Percentiles rank a stretch among this genome's conserved stretches.
phyloP scores from a whole-genome alignment of 306 rosid species.

The Pyrus betulifolia region DNA sequence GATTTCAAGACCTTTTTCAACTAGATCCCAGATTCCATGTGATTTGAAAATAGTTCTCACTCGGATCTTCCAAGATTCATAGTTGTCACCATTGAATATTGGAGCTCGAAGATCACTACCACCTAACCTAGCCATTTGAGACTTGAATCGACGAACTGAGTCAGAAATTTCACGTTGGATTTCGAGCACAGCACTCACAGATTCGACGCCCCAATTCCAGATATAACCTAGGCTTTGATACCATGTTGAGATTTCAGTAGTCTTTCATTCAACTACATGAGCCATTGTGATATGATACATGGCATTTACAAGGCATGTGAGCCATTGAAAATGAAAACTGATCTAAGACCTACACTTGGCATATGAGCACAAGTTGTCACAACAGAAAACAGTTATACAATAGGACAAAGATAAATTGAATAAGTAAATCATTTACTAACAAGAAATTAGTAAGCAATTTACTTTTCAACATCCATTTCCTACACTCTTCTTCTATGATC shows the following conservation, averaged over 20 bases:
- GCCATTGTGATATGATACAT: background rate
- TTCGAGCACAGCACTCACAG: background rate
- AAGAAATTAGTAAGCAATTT: background rate
- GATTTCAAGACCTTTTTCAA: background rate
- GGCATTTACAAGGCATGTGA: background rate
- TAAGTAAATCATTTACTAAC: background rate
- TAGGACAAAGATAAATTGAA: background rate
- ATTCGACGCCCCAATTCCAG: background rate
- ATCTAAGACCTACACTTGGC: background rate
- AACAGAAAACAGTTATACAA: too few species aligned
- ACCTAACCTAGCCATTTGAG: background rate
- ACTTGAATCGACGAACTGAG: too few species aligned
- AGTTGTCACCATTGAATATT: background rate
- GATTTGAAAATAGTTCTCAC: background rate
- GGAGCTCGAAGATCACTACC: background rate
- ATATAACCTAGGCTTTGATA: too few species aligned
- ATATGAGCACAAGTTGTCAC: background rate
- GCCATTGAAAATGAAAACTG: background rate
- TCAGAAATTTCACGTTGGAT: background rate
- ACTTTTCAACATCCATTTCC: slow-evolving; percentile 26
- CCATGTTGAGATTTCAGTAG: background rate
- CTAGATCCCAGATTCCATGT: background rate
- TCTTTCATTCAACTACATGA: background rate
- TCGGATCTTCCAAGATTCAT: background rate
- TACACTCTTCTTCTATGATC: slow-evolving; percentile 1